Evolutionary conservation across 2,329 filamentous ascomycete genomes (phyloP), one percentile per base, ranked within the genome.

Genomic region (Calonectria pseudoreteaudii): DNA sequence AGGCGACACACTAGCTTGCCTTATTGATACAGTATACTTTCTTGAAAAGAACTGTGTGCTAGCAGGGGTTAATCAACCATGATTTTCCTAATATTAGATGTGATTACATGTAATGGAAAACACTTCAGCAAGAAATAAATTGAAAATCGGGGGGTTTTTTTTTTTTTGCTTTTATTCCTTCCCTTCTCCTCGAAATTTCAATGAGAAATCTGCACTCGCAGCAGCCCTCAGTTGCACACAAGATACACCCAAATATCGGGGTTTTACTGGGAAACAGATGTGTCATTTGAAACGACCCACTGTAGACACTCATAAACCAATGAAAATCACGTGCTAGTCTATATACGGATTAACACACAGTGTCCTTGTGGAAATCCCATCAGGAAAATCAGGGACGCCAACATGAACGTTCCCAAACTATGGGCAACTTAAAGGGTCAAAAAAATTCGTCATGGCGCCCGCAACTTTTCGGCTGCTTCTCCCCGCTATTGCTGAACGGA

Each of bases 351-450:
- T 47, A 47, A 16, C 41, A n/a, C 41, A 26, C 28, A 49, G 47
- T 34, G 47, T 41, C 31, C n/a, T 30, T 18, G n/a, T 7, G 20
- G n/a, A 47, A n/a, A 47, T 47, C 41, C 20, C 41, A 47, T 47
- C 18, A n/a, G 20, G 41, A n/a, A 10, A 47, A n/a, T 47, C 18
- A 47, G 41, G 41, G 41, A 44, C 52, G 49, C 60, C 64, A 53
- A 44, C 34, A 44, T 20, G 68, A 28, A 34, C 58, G 56, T 41
- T 62, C 56, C 34, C 50, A 58, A 50, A 38, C 44, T 49, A 64
- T 53, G 56, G n/a, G 36, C 56, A 66, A 68, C 70, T 68, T 60
- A 58, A 68, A 68, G 10, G 28, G 26, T 6, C n/a, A 47, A 26
- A 47, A 26, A 62, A 62, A 58, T 28, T 50, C 30, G 49, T 41